Base-by-base conservation (phyloP, 2,329 filamentous ascomycete genomes). In the Emericellopsis atlantica region DNA sequence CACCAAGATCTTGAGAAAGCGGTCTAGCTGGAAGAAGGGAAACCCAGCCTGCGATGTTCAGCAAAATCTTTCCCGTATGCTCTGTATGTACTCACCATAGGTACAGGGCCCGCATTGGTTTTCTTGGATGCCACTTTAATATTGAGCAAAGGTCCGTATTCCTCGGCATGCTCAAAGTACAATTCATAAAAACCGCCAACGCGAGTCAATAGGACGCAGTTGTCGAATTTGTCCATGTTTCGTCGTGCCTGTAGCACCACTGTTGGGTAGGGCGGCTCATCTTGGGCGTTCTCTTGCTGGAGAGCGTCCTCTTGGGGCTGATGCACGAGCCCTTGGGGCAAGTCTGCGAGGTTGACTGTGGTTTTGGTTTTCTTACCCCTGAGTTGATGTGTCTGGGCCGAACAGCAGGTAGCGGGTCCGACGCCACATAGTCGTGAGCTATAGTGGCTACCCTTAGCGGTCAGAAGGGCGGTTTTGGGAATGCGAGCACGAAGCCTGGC, bases 131-230 rank as follows among this genome's bases (percentile, higher is more conserved):
- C 80, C 41, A 94, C 79, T 60, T 95, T 96, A 54, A 98, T 65
- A 52, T 88, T 92, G 47, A 98, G 69, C 36, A 94, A 67, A 1
- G 88, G 84, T 2, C 84, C 90, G 57, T 83, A 84, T 54, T 95
- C 81, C 44, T 94, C 84, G 10, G 93, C 92, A 57, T 98, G 89
- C 52, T 94, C 84, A 59, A 96, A 93, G 64, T 98, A 98, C 44
- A 98, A 67, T 74, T 98, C 92, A 61, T 96, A 98, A 62, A 98
- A 98, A 45, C 89, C 82, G 42, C 92, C 92, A 23, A 98, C 88
- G 43, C 90, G 78, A 4, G 92, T 98, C 44, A 98, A 65, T 7
- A 98, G 61, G 32, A 98, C 84, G 61, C 90, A 96, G 52, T 93
- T 87, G 52, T 80, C 76, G 62, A 94, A 95, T 53, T 83, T 88